phyloP scores from a whole-genome alignment of 371 early-diverging fungal species.

The Mucor piriformis region DNA sequence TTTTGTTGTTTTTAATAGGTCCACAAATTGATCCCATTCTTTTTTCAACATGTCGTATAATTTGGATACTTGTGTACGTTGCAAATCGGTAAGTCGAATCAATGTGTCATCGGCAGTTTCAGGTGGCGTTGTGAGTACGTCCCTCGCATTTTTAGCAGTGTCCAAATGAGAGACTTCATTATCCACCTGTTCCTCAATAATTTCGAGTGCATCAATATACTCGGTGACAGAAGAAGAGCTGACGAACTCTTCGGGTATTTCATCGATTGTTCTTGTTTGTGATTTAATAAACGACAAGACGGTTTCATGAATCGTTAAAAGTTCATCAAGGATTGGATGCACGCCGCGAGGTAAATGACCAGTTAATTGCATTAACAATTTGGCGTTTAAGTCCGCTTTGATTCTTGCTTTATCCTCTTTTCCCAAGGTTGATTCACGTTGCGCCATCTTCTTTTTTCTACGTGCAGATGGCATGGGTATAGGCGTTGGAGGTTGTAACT shows the following conservation, averaged over 20 bases:
- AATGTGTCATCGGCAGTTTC: constrained; percentile 42
- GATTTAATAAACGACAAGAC: constrained; percentile 44
- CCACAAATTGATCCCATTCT: constrained; percentile 46
- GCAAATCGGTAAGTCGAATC: constrained; percentile 46
- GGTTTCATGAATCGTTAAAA: constrained; percentile 46
- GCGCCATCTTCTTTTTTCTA: constrained; percentile 29
- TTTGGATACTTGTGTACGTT: constrained; percentile 35
- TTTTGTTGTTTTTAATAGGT: constrained; percentile 38
- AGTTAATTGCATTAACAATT: constrained; percentile 48
- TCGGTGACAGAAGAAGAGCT: constrained; percentile 35
- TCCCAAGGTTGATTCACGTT: constrained; percentile 40
- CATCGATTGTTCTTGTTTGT: constrained; percentile 41
- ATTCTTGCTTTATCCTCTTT: constrained; percentile 50
- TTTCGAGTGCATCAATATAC: constrained; percentile 43
- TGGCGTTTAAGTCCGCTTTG: constrained; percentile 46
- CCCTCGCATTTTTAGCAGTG: constrained; percentile 35
- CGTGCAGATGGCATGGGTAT: constrained; percentile 42
- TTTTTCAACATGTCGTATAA: constrained; percentile 37
- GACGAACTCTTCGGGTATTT: constrained; percentile 44
- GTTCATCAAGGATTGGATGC: constrained; percentile 43
- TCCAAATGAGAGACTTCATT: constrained; percentile 30
- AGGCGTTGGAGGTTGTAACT: constrained; percentile 33
- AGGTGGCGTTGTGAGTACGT: constrained; percentile 32
- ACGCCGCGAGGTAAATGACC: constrained; percentile 54
- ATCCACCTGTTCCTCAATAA: constrained; percentile 40